A percentile compares a stretch with the other conserved stretches of the same genome.
phyloP scores from a whole-genome alignment of 306 rosid species.

The Medicago ruthenica region DNA sequence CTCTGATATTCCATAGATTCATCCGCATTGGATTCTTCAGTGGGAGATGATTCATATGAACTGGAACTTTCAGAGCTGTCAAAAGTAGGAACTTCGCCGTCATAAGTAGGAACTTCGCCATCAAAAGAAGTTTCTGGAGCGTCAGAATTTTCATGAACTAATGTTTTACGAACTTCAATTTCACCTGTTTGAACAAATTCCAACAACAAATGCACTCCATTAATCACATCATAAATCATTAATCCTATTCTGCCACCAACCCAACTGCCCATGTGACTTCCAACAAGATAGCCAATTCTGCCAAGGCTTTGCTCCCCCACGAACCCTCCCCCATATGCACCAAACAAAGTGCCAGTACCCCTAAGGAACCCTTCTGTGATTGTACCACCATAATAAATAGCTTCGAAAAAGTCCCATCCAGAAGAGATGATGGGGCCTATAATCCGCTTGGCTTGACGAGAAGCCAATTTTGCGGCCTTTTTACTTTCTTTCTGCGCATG shows the following conservation, averaged over 20 bases:
- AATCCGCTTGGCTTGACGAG: slow-evolving; percentile 73
- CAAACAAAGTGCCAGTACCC: slow-evolving; percentile 83
- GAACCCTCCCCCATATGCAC: slow-evolving; percentile 76
- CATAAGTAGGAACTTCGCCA: slow-evolving; percentile 45
- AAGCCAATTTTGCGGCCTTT: slow-evolving; percentile 77
- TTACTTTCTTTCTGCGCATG: slow-evolving; percentile 68
- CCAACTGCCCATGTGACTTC: slow-evolving; percentile 96
- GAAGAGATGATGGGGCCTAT: slow-evolving; percentile 87
- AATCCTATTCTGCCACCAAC: slow-evolving; percentile 85
- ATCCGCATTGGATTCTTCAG: slow-evolving; percentile 44
- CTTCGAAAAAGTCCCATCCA: slow-evolving; percentile 95
- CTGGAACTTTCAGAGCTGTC: slow-evolving; percentile 46
- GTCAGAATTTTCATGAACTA: slow-evolving; percentile 52
- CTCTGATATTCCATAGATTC: slow-evolving; percentile 47
- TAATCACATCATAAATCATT: slow-evolving; percentile 80
- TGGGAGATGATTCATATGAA: slow-evolving; percentile 46
- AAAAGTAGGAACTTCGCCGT: slow-evolving; percentile 43
- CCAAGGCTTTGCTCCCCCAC: slow-evolving; percentile 79
- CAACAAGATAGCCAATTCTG: slow-evolving; percentile 83
- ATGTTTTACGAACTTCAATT: slow-evolving; percentile 48
- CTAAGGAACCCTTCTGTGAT: slow-evolving; percentile 70
- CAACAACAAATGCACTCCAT: slow-evolving; percentile 67
- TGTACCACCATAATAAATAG: slow-evolving; percentile 81
- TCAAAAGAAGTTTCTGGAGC: slow-evolving; percentile 37
- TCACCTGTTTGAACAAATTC: slow-evolving; percentile 54